Conservation (phyloP, 345 rosid genomes). For the Salix dunnii region DNA sequence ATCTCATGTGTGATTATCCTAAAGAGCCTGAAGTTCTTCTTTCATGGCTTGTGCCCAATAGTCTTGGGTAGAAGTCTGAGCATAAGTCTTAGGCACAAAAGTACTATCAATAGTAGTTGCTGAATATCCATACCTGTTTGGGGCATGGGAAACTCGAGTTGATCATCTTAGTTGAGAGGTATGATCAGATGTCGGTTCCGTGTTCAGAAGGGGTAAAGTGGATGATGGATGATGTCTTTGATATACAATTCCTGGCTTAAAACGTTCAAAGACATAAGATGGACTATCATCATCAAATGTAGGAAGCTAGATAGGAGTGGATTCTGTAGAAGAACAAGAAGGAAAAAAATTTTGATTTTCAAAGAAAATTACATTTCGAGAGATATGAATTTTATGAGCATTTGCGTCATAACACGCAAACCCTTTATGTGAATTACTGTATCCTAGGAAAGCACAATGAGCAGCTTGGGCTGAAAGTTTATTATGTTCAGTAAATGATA, state of each 20-base stretch:
- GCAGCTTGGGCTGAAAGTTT: background rate
- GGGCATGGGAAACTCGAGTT: too few species aligned
- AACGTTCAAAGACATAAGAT: too few species aligned
- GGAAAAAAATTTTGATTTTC: background rate
- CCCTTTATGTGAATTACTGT: background rate
- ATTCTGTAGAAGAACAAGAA: background rate
- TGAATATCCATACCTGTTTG: background rate
- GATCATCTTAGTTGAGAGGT: background rate
- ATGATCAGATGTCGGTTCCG: background rate
- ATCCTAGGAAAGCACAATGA: background rate
- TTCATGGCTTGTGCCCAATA: background rate
- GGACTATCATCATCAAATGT: background rate
- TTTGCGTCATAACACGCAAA: background rate
- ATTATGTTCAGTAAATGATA: background rate
- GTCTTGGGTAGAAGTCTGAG: background rate
- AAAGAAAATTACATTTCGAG: background rate
- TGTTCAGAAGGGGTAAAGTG: background rate
- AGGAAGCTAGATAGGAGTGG: background rate
- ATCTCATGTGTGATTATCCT: too few species aligned
- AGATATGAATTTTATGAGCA: background rate
- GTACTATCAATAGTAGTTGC: background rate
- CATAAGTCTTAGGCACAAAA: background rate
- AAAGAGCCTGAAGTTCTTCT: background rate
- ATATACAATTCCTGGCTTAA: background rate
- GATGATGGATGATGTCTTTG: background rate